Evolutionary conservation across 169 alveolate species (phyloP), one percentile per base, ranked within the genome.

Genomic region (Besnoitia besnoiti): DNA sequence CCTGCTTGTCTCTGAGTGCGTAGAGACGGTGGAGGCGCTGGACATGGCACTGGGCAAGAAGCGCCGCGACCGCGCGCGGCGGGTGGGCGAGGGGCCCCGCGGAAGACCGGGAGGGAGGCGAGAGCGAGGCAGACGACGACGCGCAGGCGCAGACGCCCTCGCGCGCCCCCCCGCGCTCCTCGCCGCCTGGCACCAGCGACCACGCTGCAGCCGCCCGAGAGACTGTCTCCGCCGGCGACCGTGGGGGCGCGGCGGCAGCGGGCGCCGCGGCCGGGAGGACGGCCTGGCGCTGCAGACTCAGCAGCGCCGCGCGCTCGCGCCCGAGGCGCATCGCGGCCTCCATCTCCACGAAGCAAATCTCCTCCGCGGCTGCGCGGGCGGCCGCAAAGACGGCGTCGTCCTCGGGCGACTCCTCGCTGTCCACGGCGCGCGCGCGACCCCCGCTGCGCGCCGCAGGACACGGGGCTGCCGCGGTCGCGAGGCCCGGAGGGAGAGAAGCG

Each of bases 271-370:
- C 67, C 30, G 33, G 33, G 30, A 5, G 67, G 33, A 19, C 67
- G 7, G n/a, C 30, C 67, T 55, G 67, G n/a, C 67, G 67, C 67
- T 55, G 67, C 30, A 55, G 67, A 16, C 67, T 55, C 82, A 62
- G 33, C 14, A 73, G 82, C 5, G 82, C 82, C 27, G 82, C 39
- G 47, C 46, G 39, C 50, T 77, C 87, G 14, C 59, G 87, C 35
- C 40, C 87, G 33, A 77, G 87, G 27, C 59, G n/a, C 59, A 77
- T 21, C 30, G 87, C 87, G 3, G 87, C 87, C 87, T 77, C 87
- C 87, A 77, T 77, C 21, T 77, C 87, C 40, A 77, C 87, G 40
- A 77, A 77, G 47, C 87, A 77, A 40, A 77, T 77, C 59, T 77
- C 87, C 37, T 77, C 87, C 5, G 55, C 87, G 21, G 87, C 87